phyloP scores from a whole-genome alignment of 2,329 filamentous ascomycete species.

The Allantophomopsis cytisporea region DNA sequence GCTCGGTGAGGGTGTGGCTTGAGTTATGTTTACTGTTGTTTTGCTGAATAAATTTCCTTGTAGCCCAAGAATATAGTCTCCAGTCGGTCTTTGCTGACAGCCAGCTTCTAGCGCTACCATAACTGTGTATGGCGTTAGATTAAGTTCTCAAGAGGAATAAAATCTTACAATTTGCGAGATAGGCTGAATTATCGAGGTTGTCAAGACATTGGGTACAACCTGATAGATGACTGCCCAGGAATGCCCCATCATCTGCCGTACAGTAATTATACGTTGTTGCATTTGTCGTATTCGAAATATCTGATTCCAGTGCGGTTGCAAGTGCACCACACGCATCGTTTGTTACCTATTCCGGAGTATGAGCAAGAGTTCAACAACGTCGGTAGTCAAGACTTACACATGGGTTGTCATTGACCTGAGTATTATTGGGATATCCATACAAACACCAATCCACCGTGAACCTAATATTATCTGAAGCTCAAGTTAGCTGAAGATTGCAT shows the following conservation, averaged over 20 bases:
- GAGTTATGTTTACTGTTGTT: slow-evolving; percentile 9
- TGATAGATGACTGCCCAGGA: slow-evolving; percentile 3
- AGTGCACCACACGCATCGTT: slow-evolving; percentile 11
- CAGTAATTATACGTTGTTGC: slow-evolving; percentile 14
- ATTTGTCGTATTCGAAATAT: slow-evolving; percentile 8
- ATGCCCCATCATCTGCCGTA: slow-evolving; percentile 7
- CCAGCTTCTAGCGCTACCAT: slow-evolving; percentile 12
- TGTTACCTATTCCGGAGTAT: slow-evolving; percentile 11
- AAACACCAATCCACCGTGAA: slow-evolving; percentile 14
- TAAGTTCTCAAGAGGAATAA: background rate
- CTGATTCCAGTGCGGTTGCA: slow-evolving; percentile 9
- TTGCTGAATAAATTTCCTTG: slow-evolving; percentile 12
- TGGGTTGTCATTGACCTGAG: slow-evolving; percentile 2
- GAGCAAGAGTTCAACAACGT: no score
- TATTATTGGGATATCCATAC: slow-evolving; percentile 11
- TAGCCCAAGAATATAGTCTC: slow-evolving; percentile 10
- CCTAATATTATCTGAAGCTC: slow-evolving; percentile 15
- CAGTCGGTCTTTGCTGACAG: slow-evolving; percentile 11
- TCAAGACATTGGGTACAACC: slow-evolving; percentile 7
- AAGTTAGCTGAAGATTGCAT: background rate
- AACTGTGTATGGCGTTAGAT: slow-evolving; percentile 7
- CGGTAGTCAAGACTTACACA: slow-evolving; percentile 1
- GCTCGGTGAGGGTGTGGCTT: slow-evolving; percentile 1
- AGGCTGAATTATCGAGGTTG: slow-evolving; percentile 2
- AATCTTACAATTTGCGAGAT: slow-evolving; percentile 10